Percentiles rank a stretch among this genome's conserved stretches.
phyloP scores from a whole-genome alignment of 2,329 filamentous ascomycete species.

The Acrocalymma vagum region DNA sequence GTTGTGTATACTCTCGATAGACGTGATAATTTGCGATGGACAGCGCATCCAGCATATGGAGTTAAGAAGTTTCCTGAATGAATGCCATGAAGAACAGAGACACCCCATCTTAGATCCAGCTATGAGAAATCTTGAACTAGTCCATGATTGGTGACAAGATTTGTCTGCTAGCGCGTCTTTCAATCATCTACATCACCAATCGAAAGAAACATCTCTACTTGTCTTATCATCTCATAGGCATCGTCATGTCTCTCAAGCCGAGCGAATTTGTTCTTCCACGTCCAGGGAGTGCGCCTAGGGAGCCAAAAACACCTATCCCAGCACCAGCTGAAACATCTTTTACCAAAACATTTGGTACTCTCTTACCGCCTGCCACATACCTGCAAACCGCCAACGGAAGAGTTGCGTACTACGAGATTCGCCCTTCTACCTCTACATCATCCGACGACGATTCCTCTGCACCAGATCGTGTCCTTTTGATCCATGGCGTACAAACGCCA shows the following conservation, averaged over 20 bases:
- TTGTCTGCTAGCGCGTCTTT: too few relatives aligned
- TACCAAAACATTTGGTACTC: slow-evolving; percentile 45
- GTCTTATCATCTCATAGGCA: too few relatives aligned
- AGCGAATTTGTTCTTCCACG: slow-evolving; percentile 32
- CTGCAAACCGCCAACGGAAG: slow-evolving; percentile 42
- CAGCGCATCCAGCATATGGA: too few relatives aligned
- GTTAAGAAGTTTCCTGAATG: too few relatives aligned
- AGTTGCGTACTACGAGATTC: slow-evolving; percentile 53
- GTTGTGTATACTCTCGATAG: too few relatives aligned
- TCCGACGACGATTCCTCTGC: slow-evolving; percentile 10
- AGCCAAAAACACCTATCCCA: slow-evolving; percentile 33
- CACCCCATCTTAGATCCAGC: too few relatives aligned
- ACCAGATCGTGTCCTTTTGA: slow-evolving; percentile 50
- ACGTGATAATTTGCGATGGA: too few relatives aligned
- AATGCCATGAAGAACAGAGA: too few relatives aligned
- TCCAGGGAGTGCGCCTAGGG: slow-evolving; percentile 18
- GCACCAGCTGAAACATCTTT: slow-evolving; percentile 51
- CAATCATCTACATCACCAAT: too few relatives aligned
- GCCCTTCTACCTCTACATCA: slow-evolving; percentile 45
- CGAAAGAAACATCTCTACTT: too few relatives aligned
- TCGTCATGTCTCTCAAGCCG: slow-evolving; percentile 9
- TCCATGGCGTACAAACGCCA: slow-evolving; percentile 63
- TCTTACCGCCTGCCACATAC: slow-evolving; percentile 51
- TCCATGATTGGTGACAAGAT: too few relatives aligned
- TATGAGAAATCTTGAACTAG: too few relatives aligned